phyloP scores from a whole-genome alignment of 2,329 filamentous ascomycete species.

The Fusarium protoensiforme region DNA sequence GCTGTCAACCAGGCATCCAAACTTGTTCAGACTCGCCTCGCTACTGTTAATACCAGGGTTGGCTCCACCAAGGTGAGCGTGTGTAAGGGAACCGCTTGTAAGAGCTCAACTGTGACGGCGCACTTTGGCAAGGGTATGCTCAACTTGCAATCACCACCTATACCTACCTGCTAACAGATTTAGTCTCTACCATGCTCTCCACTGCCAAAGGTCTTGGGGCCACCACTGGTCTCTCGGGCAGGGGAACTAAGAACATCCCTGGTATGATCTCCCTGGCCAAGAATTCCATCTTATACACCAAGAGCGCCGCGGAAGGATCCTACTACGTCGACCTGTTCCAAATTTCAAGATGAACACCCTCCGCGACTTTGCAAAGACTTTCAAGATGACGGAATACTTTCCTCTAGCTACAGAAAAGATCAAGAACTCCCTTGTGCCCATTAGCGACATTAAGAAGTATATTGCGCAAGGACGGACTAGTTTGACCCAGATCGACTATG shows the following conservation, averaged over 20 bases:
- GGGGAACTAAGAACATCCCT: not conserved
- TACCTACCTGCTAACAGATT: not conserved
- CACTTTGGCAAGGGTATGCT: conserved; percentile 8
- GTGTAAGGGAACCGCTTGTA: conserved; percentile 10
- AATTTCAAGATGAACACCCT: not conserved
- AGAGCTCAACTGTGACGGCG: not conserved
- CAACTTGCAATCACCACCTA: not conserved
- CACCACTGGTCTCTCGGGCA: not conserved
- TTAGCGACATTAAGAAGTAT: conserved; percentile 9
- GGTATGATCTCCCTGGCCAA: not conserved
- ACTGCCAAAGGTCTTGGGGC: not conserved
- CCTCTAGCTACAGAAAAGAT: conserved; percentile 2
- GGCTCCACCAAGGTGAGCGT: not conserved
- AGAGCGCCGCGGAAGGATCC: not conserved
- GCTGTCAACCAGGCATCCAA: conserved; percentile 11
- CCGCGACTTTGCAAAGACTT: conserved; percentile 8
- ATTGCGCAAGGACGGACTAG: not conserved
- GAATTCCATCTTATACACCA: not conserved
- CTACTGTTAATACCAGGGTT: conserved; percentile 5
- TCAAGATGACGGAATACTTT: not conserved
- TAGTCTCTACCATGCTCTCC: conserved; percentile 4
- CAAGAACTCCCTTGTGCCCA: not conserved
- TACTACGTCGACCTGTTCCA: conserved; percentile 4
- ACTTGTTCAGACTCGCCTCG: conserved; percentile 10
- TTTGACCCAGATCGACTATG: not conserved